These are phyloP conservation scores for Hyaloscypha bicolor DNA, from an alignment of 495 filamentous ascomycete species.

Conservation along the genomic window DNA sequence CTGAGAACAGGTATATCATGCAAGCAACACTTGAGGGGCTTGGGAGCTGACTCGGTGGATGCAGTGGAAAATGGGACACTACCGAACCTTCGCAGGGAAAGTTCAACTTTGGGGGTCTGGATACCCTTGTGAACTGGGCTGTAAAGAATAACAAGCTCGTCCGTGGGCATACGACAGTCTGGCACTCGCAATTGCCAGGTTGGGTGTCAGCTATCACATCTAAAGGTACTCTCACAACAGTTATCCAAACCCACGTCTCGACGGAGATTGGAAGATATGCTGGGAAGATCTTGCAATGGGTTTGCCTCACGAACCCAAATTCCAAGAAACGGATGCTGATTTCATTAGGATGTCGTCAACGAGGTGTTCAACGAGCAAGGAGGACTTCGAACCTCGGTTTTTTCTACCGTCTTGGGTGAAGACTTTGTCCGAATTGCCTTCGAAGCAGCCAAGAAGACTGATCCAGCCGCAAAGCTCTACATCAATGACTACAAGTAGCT, in stretches of 20 bases:
- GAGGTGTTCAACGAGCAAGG: conserved; percentile 70
- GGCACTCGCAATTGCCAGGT: conserved; percentile 64
- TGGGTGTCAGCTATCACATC: conserved; percentile 60
- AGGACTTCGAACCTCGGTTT: conserved; percentile 55
- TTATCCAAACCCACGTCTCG: conserved; percentile 61
- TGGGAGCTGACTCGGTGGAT: conserved; percentile 45
- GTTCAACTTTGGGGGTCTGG: conserved; percentile 23
- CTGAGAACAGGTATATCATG: conserved; percentile 54
- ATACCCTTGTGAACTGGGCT: conserved; percentile 59
- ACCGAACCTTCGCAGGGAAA: conserved; percentile 16
- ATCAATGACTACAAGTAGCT: conserved; percentile 72
- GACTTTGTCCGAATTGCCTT: conserved; percentile 61
- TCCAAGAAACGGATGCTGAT: too few relatives aligned
- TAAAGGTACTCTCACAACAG: conserved; percentile 50
- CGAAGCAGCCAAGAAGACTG: conserved; percentile 57
- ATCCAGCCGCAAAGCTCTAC: conserved; percentile 62
- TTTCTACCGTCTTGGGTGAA: conserved; percentile 60
- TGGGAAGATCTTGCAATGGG: conserved; percentile 64
- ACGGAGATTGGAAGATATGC: conserved; percentile 59
- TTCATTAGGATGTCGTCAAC: conserved; percentile 39
- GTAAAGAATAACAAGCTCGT: conserved; percentile 55
- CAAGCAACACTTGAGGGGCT: conserved; percentile 34
- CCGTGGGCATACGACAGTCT: conserved; percentile 65
- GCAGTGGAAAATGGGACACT: conserved; percentile 21
- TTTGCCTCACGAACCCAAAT: conserved; percentile 21